phyloP scores from a whole-genome alignment of 1,284 basidiomycete genomes.

The Ustilago vetiveriae region DNA sequence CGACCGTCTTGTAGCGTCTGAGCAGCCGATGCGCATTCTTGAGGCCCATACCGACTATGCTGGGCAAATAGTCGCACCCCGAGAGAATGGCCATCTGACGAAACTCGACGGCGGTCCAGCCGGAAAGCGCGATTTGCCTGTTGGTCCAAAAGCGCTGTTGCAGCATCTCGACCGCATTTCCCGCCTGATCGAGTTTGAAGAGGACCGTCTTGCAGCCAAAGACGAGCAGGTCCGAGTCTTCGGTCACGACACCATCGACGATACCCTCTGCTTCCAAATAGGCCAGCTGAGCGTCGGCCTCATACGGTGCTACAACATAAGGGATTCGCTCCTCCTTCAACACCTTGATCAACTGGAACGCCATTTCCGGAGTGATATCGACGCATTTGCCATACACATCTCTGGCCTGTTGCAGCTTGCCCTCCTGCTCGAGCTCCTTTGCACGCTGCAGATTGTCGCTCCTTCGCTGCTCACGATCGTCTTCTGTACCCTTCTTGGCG shows the following conservation, averaged over 20 bases:
- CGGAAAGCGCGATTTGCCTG: slow-evolving; percentile 79
- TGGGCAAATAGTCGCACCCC: slow-evolving; percentile 86
- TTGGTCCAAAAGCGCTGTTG: slow-evolving; percentile 80
- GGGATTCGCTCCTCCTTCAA: slow-evolving; percentile 47
- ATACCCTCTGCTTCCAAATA: slow-evolving; percentile 85
- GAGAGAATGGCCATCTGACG: slow-evolving; percentile 94
- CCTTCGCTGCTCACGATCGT: slow-evolving; percentile 76
- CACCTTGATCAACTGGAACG: slow-evolving; percentile 95
- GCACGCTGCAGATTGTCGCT: slow-evolving; percentile 76
- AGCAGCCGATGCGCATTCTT: slow-evolving; percentile 91
- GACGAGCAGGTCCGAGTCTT: slow-evolving; percentile 97
- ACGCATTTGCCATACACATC: slow-evolving; percentile 90
- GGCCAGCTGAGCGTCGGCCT: slow-evolving; percentile 96
- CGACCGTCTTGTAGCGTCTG: slow-evolving; percentile 83
- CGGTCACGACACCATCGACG: slow-evolving; percentile 93
- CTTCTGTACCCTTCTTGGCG: slow-evolving; percentile 90
- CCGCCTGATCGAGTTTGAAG: slow-evolving; percentile 68
- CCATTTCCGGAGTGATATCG: slow-evolving; percentile 97
- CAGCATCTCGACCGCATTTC: slow-evolving; percentile 81
- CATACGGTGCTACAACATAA: slow-evolving; percentile 96
- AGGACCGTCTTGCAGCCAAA: slow-evolving; percentile 82
- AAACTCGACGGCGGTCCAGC: slow-evolving; percentile 90
- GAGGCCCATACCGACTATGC: slow-evolving; percentile 68
- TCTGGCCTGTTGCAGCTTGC: slow-evolving; percentile 80
- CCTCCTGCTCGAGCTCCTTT: slow-evolving; percentile 78